Base-by-base conservation (phyloP, 306 rosid species). In the Malus fusca region DNA sequence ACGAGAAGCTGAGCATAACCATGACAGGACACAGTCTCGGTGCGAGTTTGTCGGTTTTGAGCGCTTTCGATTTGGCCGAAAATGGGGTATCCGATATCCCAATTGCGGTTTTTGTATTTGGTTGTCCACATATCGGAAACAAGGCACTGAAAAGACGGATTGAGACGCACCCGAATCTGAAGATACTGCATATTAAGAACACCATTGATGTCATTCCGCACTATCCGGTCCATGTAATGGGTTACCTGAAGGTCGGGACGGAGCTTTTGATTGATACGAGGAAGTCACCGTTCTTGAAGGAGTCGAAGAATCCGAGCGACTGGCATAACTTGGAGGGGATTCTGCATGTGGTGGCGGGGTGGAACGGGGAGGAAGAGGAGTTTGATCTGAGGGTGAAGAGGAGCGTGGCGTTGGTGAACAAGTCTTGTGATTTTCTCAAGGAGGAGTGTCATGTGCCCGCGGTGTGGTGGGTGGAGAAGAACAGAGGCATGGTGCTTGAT, bases 301-400 rank as follows among this genome's bases (percentile, higher is more conserved):
- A 91, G 15, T 87, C 94, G 7, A 86, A 85, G 86, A 72, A 75
- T 22, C 80, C 87, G 0, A 33, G 86, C 26, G 90, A 91, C 56
- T 85, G 92, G 92, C 97, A 91, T 79, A 91, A 91, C 71, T 53
- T 91, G 87, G 85, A 91, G 77, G 92, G 88, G 10, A 88, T 85
- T 73, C 55, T 91, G 81, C 95, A 91, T 42, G 78, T 88, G 67
- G 95, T 91, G 79, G 95, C 92, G 0, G 95, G 95, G 77, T 89
- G 97, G 97, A 89, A 88, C 21, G 92, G 91, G 31, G 18, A 9
- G 30, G n/a, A 69, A 0, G 85, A 71, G 4, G 78, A 53, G 71
- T 91, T 91, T 76, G 85, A 84, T 85, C 5, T 88, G 80, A 89
- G 71, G 78, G 92, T 86, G 66, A 88, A 86, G 87, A 86, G 97